Evolutionary conservation across 1,139 yeast species (phyloP).

Genomic region (Tardiomyces digboiensis): DNA sequence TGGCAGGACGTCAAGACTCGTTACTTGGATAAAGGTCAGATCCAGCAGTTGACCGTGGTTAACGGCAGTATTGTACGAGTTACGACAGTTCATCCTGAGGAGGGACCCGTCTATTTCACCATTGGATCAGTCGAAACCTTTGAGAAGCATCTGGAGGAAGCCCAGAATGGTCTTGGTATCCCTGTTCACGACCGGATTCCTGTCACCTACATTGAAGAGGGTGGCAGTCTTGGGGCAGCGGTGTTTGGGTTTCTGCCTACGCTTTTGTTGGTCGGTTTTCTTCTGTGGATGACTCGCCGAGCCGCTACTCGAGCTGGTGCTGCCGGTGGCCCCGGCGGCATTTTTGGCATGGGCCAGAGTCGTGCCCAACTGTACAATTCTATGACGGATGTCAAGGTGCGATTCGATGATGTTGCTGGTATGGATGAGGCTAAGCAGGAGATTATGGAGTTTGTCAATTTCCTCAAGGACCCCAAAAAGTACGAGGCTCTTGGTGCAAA

Average conservation of each 20-base stretch:
- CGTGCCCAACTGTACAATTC: constrained; percentile 88
- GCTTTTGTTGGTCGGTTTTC: constrained; percentile 69
- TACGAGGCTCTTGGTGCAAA: constrained; percentile 92
- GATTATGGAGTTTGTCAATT: constrained; percentile 94
- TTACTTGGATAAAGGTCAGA: constrained; percentile 77
- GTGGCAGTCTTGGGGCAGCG: constrained; percentile 53
- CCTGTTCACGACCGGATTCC: constrained; percentile 66
- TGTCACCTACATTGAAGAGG: constrained; percentile 58
- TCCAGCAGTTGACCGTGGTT: constrained; percentile 63
- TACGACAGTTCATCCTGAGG: constrained; percentile 15
- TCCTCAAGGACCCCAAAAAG: constrained; percentile 79
- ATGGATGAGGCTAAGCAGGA: constrained; percentile 97
- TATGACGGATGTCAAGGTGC: constrained; percentile 81
- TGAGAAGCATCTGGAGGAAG: constrained; percentile 70
- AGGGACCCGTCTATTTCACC: constrained; percentile 40
- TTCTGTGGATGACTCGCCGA: constrained; percentile 48
- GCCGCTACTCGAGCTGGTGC: constrained; percentile 34
- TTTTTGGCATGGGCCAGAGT: constrained; percentile 63
- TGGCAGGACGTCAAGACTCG: constrained; percentile 87
- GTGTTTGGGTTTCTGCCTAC: constrained; percentile 80
- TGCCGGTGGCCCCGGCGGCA: constrained; percentile 41
- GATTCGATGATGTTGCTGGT: constrained; percentile 94
- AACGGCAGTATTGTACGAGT: constrained; percentile 67
- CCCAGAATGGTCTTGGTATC: constrained; percentile 60
- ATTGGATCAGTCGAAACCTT: constrained; percentile 92